Conservation (phyloP, 1,284 basidiomycete species). For the Cystobasidium slooffiae region DNA sequence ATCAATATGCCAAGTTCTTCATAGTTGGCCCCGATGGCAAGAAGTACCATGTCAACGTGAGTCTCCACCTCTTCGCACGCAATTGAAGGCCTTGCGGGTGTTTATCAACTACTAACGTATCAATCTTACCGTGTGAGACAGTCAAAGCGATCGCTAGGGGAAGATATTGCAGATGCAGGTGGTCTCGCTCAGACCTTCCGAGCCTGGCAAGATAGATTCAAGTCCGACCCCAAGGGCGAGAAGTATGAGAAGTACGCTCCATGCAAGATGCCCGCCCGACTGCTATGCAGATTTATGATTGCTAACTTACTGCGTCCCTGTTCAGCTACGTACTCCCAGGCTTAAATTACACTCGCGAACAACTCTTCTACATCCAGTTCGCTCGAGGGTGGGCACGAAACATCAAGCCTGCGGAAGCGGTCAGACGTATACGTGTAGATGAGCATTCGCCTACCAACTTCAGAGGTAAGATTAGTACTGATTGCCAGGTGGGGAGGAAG, state of each 20-base stretch:
- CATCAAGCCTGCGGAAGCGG: slow-evolving; percentile 71
- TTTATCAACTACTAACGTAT: no score
- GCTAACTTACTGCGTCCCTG: no score
- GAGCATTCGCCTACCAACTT: slow-evolving; percentile 74
- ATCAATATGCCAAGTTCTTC: slow-evolving; percentile 72
- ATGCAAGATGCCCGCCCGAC: no score
- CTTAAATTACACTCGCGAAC: slow-evolving; percentile 76
- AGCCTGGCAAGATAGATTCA: slow-evolving; percentile 56
- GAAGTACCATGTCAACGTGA: slow-evolving; percentile 50
- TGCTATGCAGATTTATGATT: no score
- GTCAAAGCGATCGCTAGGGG: slow-evolving; percentile 67
- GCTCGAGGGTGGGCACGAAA: slow-evolving; percentile 74
- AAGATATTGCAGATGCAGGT: slow-evolving; percentile 69
- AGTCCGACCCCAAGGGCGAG: slow-evolving; percentile 48
- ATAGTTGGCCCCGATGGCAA: slow-evolving; percentile 49
- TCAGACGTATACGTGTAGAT: slow-evolving; percentile 79
- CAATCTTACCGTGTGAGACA: slow-evolving; percentile 60
- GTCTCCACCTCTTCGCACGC: not conserved
- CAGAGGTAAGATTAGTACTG: slow-evolving; percentile 47
- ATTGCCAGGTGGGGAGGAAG: no score
- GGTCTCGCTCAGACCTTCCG: slow-evolving; percentile 57
- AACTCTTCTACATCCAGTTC: slow-evolving; percentile 88
- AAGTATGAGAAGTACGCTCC: slow-evolving; percentile 60
- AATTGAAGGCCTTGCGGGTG: no score
- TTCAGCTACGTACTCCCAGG: slow-evolving; percentile 73